phyloP scores from a whole-genome alignment of 495 filamentous ascomycete species.

The Aspergillus hancockii region DNA sequence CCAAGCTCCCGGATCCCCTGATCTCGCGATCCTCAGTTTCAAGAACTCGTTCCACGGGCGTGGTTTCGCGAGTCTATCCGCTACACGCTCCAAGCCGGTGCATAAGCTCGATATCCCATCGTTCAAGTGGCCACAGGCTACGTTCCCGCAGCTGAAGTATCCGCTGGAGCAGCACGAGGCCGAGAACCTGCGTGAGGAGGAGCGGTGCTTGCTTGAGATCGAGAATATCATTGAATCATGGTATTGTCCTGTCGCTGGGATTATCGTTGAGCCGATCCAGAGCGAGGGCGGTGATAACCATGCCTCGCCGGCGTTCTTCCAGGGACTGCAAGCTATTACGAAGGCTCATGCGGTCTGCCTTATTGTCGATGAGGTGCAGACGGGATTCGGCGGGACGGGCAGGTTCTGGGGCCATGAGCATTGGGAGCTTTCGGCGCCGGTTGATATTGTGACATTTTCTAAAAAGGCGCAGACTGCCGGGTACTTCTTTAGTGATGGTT shows the following conservation, averaged over 20 bases:
- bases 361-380: constrained; percentile 91
- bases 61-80: constrained; percentile 75
- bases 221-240: constrained; percentile 70
- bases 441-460: constrained; percentile 87
- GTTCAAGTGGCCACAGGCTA: constrained; percentile 87
- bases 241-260: constrained; percentile 69
- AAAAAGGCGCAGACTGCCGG: constrained; percentile 92
- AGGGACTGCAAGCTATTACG: constrained; percentile 69
- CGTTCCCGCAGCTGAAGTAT: constrained; percentile 77
- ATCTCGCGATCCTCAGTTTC: constrained; percentile 79
- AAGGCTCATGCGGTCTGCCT: constrained; percentile 70
- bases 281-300: constrained; percentile 91
- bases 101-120: constrained; percentile 90
- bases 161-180: constrained; percentile 68
- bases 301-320: constrained; percentile 78
- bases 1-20: constrained; percentile 65
- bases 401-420: constrained; percentile 93
- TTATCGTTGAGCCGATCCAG: constrained; percentile 83
- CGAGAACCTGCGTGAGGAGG: constrained; percentile 70
- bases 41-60: constrained; percentile 81
- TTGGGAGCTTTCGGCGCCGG: constrained; percentile 72
- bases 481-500: constrained; percentile 77
- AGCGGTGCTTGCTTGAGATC: constrained; percentile 71
- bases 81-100: constrained; percentile 83
- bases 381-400: constrained; percentile 68